Evolutionary conservation across 2,329 filamentous ascomycete genomes (phyloP).

Genomic region (Fusarium kyushuense): DNA sequence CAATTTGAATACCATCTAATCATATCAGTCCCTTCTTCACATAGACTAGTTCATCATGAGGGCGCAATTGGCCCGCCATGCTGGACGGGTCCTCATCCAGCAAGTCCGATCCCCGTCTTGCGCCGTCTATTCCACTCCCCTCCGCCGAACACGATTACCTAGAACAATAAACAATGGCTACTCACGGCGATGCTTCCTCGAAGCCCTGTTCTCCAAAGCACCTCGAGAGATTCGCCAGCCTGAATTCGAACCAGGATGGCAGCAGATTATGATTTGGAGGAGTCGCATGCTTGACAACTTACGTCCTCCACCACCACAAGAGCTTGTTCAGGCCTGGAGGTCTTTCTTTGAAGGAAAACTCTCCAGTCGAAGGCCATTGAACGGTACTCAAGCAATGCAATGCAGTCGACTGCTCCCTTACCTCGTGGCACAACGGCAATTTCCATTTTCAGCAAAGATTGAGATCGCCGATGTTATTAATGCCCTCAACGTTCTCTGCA

Average conservation of each 20-base stretch:
- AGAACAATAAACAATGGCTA: conserved; percentile 40
- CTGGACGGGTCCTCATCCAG: conserved; percentile 56
- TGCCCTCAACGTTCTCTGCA: conserved; percentile 60
- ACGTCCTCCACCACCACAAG: conserved; percentile 71
- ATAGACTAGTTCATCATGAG: conserved; percentile 57
- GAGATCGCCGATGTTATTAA: conserved; percentile 50
- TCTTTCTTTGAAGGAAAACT: conserved; percentile 71
- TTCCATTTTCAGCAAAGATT: conserved; percentile 49
- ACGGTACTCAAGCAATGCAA: conserved; percentile 73
- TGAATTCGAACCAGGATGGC: conserved; percentile 77
- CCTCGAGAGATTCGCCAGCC: conserved; percentile 70
- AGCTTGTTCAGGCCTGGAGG: conserved; percentile 74
- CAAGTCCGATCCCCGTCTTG: conserved; percentile 52
- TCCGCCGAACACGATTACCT: conserved; percentile 47
- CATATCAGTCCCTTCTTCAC: conserved; percentile 36
- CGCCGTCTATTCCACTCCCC: conserved; percentile 49
- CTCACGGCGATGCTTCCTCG: conserved; percentile 65
- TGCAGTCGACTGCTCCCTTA: conserved; percentile 70
- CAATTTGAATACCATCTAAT: conserved; percentile 17
- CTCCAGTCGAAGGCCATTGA: conserved; percentile 62
- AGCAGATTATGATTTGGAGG: conserved; percentile 75
- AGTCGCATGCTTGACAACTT: conserved; percentile 71
- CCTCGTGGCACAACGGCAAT: conserved; percentile 55
- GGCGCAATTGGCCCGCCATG: conserved; percentile 60
- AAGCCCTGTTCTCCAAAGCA: conserved; percentile 69